Evolutionary conservation across 2,329 filamentous ascomycete genomes (phyloP), one percentile per base, ranked within the genome.

Genomic region (Plectosphaerella plurivora): DNA sequence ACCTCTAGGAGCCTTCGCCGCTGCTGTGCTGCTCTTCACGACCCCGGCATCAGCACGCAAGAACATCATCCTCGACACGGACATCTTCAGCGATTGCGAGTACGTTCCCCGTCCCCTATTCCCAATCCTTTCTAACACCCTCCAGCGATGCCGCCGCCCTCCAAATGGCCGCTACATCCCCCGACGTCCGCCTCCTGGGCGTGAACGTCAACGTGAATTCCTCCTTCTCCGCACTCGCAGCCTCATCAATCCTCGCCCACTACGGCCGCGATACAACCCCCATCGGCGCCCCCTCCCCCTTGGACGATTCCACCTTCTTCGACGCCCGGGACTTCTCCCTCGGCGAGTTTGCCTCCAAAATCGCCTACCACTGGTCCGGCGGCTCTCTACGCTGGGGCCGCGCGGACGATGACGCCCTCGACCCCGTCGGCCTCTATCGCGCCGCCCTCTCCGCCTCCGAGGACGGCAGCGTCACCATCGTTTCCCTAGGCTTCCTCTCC

Each of bases 71-170:
- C 65, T 77, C 22, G 74, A 77, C 59, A 76, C 74, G 0, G 74
- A 77, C 53, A 60, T 77, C 11, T 75, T 73, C 58, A 72, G 70
- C 36, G 74, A 77, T 50, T 73, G 75, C 37, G 74, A 76, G 71
- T 74, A 63, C 58, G 65, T 20, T 14, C 3, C 15, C 24, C 2
- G n/a, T 10, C 24, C 12, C 45, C 36, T 9, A 10, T n/a, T 16
- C 11, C 3, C 22, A 22, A 5, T 18, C 7, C 20, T 2, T 7
- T 7, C 41, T 55, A 12, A 49, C 47, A 37, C 20, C 6, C 25
- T 22, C 14, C 53, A 74, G 72, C 56, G 73, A 76, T 51, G 64
- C 69, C 3, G 69, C 62, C 22, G 73, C 72, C 37, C 59, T 76
- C 36, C 63, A 77, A 28, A 63, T 77, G 22, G 70, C 72, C 22